A percentile compares a stretch with the other conserved stretches of the same genome.
These are phyloP conservation scores for Cyberlindnera lachancei DNA, from an alignment of 805 yeast species.

Conservation along the genomic window DNA sequence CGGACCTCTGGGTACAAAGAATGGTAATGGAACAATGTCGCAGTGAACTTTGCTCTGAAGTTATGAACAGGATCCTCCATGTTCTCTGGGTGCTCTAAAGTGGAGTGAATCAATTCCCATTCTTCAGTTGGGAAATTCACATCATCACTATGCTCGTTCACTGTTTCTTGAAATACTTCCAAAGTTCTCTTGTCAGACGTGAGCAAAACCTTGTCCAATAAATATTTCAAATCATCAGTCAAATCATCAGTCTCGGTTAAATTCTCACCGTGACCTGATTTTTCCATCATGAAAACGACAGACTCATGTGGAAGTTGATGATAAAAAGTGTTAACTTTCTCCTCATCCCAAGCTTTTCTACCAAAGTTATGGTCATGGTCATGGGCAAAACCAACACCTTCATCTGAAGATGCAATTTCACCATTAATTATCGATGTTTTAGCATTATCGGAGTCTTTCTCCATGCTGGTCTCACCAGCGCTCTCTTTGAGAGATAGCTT, in stretches of 20 bases:
- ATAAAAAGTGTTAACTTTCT: conserved; percentile 5
- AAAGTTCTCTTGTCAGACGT: conserved; percentile 23
- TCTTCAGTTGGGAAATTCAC: conserved; percentile 34
- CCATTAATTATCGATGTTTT: no score
- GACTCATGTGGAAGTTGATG: conserved; percentile 2
- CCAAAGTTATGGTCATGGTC: background rate
- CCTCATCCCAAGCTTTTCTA: conserved; percentile 8
- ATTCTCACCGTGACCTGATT: conserved; percentile 11
- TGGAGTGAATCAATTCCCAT: conserved; percentile 7
- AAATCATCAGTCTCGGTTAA: conserved; percentile 6
- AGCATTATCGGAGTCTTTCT: no score
- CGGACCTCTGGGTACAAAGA: conserved; percentile 66
- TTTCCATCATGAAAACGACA: conserved; percentile 7
- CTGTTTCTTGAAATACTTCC: conserved; percentile 26
- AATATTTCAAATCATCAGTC: conserved; percentile 10
- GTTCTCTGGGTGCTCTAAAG: conserved; percentile 3
- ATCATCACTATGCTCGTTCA: conserved; percentile 38
- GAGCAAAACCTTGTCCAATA: conserved; percentile 6
- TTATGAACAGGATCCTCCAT: conserved; percentile 1
- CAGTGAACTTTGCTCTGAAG: conserved; percentile 7
- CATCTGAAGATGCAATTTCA: no score
- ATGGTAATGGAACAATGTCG: conserved; percentile 23
- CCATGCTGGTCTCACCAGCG: no score
- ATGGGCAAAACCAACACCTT: no score
- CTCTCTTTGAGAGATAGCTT: no score